Evolutionary conservation across 306 rosid species (phyloP).

Genomic region (Vigna reflexopilosa): DNA sequence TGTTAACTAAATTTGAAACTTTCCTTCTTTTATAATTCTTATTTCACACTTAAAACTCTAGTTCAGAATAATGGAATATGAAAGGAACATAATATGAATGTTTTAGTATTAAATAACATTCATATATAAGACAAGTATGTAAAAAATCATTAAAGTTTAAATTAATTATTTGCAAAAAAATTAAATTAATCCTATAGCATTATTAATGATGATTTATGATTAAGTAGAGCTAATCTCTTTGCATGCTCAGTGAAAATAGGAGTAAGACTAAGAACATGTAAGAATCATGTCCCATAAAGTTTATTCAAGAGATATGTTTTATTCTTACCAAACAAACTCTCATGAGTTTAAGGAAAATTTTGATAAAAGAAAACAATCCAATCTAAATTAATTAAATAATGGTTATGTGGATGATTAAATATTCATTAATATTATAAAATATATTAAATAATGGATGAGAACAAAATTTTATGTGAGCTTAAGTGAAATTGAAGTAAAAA

Average conservation of each 20-base stretch:
- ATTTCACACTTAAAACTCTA: background rate
- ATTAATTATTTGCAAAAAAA: background rate
- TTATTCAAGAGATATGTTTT: background rate
- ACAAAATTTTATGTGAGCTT: no score
- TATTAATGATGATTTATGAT: background rate
- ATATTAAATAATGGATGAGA: no score
- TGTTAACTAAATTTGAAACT: background rate
- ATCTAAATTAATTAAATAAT: no score
- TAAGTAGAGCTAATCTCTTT: no score
- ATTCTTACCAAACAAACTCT: background rate
- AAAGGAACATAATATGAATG: background rate
- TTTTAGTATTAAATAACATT: background rate
- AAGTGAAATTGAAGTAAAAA: no score
- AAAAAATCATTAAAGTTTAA: background rate
- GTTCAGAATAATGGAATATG: background rate
- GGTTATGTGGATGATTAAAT: no score
- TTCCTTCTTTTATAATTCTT: background rate
- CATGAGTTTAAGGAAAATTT: background rate
- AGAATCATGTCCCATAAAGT: background rate
- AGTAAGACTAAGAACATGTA: no score
- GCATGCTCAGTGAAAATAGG: no score
- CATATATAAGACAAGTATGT: background rate
- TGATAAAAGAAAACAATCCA: no score
- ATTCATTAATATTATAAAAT: no score
- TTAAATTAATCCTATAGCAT: no score